These are phyloP conservation scores for Lachnellula occidentalis DNA, from an alignment of 2,329 filamentous ascomycete species.

Conservation along the genomic window DNA sequence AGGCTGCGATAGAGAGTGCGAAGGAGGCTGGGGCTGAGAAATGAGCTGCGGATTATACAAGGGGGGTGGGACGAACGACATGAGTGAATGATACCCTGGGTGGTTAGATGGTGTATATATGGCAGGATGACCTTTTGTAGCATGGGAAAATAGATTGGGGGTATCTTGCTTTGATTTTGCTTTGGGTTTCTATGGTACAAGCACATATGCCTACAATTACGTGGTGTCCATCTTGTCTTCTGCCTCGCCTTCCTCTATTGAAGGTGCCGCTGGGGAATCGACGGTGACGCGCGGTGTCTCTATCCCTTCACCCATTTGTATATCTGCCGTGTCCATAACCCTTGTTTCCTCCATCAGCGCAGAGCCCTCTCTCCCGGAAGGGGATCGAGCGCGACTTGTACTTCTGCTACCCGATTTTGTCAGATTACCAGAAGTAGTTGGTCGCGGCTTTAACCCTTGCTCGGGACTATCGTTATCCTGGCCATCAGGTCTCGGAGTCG, in stretches of 20 bases:
- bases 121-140: not conserved
- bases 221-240: slow-evolving; percentile 63
- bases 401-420: slow-evolving; percentile 38
- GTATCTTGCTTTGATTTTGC: slow-evolving; percentile 18
- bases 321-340: slow-evolving; percentile 30
- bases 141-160: slow-evolving; percentile 11
- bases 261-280: slow-evolving; percentile 37
- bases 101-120: slow-evolving; percentile 2
- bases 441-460: slow-evolving; percentile 34
- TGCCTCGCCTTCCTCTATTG: slow-evolving; percentile 33
- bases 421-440: slow-evolving; percentile 27
- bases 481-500: slow-evolving; percentile 44
- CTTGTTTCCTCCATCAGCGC: slow-evolving; percentile 50
- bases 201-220: slow-evolving; percentile 22
- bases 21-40: slow-evolving; percentile 30
- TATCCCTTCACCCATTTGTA: slow-evolving; percentile 25
- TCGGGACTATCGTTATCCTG: slow-evolving; percentile 41
- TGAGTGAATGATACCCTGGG: slow-evolving; percentile 8
- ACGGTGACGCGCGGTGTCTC: slow-evolving; percentile 46
- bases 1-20: slow-evolving; percentile 46
- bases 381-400: slow-evolving; percentile 35
- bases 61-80: not conserved
- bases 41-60: not conserved
- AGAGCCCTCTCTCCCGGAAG: slow-evolving; percentile 23
- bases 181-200: slow-evolving; percentile 25